phyloP scores from a whole-genome alignment of 2,329 filamentous ascomycete species.

The Epichloe festucae region DNA sequence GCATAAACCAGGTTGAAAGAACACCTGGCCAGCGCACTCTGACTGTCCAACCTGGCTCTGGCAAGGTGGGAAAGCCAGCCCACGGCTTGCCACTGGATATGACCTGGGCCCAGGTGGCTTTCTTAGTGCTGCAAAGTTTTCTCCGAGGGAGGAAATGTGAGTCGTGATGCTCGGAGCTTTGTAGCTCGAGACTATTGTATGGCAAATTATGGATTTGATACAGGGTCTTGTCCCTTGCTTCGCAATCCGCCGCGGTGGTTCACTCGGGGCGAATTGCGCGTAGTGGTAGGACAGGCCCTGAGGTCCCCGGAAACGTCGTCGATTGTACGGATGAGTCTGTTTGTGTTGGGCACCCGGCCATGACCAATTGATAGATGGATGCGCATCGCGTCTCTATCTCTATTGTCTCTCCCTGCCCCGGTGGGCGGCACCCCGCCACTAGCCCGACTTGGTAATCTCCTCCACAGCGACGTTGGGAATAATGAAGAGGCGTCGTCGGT shows the following conservation, averaged over 20 bases:
- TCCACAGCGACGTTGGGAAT: neutral
- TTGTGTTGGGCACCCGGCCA: neutral
- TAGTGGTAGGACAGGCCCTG: neutral
- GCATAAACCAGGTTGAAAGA: neutral
- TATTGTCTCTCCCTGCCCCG: conserved; percentile 7
- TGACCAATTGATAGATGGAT: neutral
- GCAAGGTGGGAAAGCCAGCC: neutral
- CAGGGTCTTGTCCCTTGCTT: neutral
- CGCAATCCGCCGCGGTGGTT: neutral
- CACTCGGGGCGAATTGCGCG: neutral
- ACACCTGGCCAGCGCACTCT: neutral
- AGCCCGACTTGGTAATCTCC: conserved; percentile 3
- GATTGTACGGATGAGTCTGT: neutral
- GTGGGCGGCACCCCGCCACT: conserved; percentile 5
- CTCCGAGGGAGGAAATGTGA: conserved; percentile 3
- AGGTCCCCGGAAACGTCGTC: neutral
- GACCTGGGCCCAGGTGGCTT: neutral
- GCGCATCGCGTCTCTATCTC: neutral
- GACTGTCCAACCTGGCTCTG: neutral
- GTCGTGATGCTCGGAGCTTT: neutral
- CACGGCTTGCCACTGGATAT: neutral
- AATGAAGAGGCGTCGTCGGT: conserved; percentile 1
- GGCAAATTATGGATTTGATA: neutral
- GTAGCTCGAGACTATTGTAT: neutral
- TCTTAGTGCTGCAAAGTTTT: neutral